Base-by-base conservation (phyloP, 805 yeast species). In the Yamadazyma kitorensis region DNA sequence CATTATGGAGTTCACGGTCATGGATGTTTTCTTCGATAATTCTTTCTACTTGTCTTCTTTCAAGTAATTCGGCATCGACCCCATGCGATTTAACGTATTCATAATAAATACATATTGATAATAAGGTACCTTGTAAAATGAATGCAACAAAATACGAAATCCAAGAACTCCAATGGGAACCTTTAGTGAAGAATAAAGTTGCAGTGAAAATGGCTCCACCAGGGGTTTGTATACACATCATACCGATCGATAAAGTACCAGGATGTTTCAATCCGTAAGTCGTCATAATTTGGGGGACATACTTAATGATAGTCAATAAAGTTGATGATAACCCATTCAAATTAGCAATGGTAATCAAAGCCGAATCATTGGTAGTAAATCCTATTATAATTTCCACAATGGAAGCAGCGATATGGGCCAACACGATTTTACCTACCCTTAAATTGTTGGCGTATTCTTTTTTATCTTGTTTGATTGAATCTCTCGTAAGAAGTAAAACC, bases 171-270 rank as follows among this genome's bases (percentile, higher is more conserved):
- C 95, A 86, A 41, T 76, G 76, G 1, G 91, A 76, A 6, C 86
- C 93, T 27, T 83, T 82, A 29, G 88, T 76, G 39, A 75, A 54
- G 35, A 76, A 82, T 33, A 86, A 62, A 1, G 85, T 76, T n/a
- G 76, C 68, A 2, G 93, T 75, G 84, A 91, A 86, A 2, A 86
- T 37, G 43, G 74, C 82, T 12, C 95, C 95, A 11, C 96, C 96
- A 0, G 96, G 96, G 13, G 94, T 85, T 54, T 86, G 96, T 43
- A 87, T 72, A 27, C 79, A 61, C 91, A 86, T 83, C 87, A 84
- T 85, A 5, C 78, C 74, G 8, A 85, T 65, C 0, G 94, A 84
- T 15, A 86, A 65, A 1, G 88, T 80, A 7, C 95, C 96, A 0
- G 94, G 80, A 44, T 80, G 88, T 49, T 82, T 80, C 40, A 86